Percentiles rank a stretch among this genome's conserved stretches.
Evolutionary conservation across 2,329 filamentous ascomycete genomes (phyloP).

Genomic region (Arthrobotrys entomopaga): DNA sequence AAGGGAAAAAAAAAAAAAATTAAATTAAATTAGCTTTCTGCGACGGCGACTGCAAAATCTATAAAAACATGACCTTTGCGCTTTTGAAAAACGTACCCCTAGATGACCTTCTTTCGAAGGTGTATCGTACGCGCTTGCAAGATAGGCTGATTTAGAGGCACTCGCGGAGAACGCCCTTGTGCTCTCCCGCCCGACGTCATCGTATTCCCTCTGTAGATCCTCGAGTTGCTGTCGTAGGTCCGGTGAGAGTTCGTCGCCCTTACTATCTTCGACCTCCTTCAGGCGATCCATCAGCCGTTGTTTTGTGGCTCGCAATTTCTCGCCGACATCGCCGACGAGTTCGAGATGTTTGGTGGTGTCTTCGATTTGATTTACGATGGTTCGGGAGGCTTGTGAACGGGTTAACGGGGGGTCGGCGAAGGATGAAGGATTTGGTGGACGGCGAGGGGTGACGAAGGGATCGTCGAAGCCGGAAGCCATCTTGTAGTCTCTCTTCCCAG

Average conservation of each 20-base stretch:
- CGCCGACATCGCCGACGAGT: constrained; percentile 89
- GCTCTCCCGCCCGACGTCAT: constrained; percentile 89
- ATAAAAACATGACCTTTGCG: neutral
- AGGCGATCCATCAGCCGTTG: constrained; percentile 83
- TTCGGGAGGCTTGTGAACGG: constrained; percentile 85
- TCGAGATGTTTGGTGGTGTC: constrained; percentile 92
- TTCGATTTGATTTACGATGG: constrained; percentile 87
- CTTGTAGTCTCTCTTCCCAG: constrained; percentile 3
- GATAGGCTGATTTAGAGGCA: constrained; percentile 78
- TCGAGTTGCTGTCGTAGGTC: constrained; percentile 83
- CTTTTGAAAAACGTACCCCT: constrained; percentile 23
- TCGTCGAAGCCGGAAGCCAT: constrained; percentile 55
- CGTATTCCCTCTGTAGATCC: constrained; percentile 93
- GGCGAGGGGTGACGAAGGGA: constrained; percentile 57
- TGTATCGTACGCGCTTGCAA: constrained; percentile 67
- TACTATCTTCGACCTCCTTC: constrained; percentile 80
- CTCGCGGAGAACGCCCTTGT: constrained; percentile 88
- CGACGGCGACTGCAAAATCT: neutral
- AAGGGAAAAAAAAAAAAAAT: too few relatives aligned
- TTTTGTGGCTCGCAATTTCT: constrained; percentile 85
- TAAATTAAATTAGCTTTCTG: constrained; percentile 5
- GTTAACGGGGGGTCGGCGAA: constrained; percentile 66
- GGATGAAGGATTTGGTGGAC: constrained; percentile 22
- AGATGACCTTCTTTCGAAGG: constrained; percentile 60
- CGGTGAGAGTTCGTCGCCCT: constrained; percentile 79